Evolutionary conservation across 106 monocot genomes (phyloP).

Genomic region (Vanilla planifolia): DNA sequence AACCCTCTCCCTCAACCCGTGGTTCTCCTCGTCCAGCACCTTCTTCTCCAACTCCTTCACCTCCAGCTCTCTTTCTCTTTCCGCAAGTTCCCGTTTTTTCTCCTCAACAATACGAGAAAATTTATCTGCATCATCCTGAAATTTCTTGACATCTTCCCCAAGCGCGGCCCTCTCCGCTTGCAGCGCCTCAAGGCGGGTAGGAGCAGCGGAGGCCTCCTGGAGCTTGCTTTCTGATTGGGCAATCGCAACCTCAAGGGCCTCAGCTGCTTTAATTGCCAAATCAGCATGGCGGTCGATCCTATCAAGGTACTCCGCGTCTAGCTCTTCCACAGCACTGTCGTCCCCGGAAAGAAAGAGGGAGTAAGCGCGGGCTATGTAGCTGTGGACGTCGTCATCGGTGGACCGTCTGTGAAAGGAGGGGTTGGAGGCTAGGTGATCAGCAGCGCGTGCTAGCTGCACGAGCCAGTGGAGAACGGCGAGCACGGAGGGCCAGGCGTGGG

Average conservation of each 20-base stretch:
- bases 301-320: slow-evolving; percentile 44
- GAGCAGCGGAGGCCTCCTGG: slow-evolving; percentile 15
- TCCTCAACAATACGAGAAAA: slow-evolving; percentile 27
- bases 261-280: slow-evolving; percentile 1
- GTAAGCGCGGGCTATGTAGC: slow-evolving; percentile 41
- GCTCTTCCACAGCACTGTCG: slow-evolving; percentile 38
- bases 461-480: slow-evolving; percentile 70
- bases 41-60: slow-evolving; percentile 47
- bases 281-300: slow-evolving; percentile 17
- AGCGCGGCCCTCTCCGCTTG: slow-evolving; percentile 36
- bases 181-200: slow-evolving; percentile 32
- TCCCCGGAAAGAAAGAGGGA: slow-evolving; percentile 61
- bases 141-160: slow-evolving; percentile 54
- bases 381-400: slow-evolving; percentile 24
- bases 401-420: neutral
- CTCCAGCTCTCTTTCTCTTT: slow-evolving; percentile 43
- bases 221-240: slow-evolving; percentile 37
- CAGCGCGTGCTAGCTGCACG: slow-evolving; percentile 40
- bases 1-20: slow-evolving; percentile 44
- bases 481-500: slow-evolving; percentile 78
- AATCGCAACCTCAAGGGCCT: slow-evolving; percentile 32
- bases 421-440: slow-evolving; percentile 19
- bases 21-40: slow-evolving; percentile 45
- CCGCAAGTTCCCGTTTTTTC: slow-evolving; percentile 27
- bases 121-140: slow-evolving; percentile 39